phyloP scores from a whole-genome alignment of 2,329 filamentous ascomycete species.

The Exophiala mesophila region DNA sequence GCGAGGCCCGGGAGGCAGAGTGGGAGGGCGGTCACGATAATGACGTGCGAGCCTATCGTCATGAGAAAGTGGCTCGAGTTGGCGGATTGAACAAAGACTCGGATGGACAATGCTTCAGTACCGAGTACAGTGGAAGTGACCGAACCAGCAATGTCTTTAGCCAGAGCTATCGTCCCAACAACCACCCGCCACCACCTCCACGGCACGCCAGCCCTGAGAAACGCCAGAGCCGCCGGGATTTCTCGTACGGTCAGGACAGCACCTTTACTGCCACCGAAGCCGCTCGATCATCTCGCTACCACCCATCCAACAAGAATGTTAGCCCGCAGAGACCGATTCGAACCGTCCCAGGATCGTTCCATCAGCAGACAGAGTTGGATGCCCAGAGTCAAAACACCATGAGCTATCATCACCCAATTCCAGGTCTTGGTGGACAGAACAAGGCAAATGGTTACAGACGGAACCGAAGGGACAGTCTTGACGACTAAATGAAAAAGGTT shows the following conservation, averaged over 20 bases:
- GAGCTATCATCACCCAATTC: slow-evolving; percentile 54
- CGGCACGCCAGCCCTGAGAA: slow-evolving; percentile 20
- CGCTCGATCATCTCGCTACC: slow-evolving; percentile 18
- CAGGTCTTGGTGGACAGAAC: slow-evolving; percentile 37
- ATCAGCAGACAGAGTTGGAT: slow-evolving; percentile 42
- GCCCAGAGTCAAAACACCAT: slow-evolving; percentile 41
- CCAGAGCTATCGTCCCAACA: slow-evolving; percentile 31
- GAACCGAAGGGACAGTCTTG: slow-evolving; percentile 22
- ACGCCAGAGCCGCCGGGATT: slow-evolving; percentile 23
- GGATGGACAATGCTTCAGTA: slow-evolving; percentile 80
- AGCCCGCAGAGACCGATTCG: slow-evolving; percentile 16
- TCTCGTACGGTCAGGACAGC: slow-evolving; percentile 24
- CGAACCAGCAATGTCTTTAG: slow-evolving; percentile 36
- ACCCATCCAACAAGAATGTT: slow-evolving; percentile 17
- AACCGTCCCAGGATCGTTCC: slow-evolving; percentile 38
- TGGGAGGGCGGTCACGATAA: slow-evolving; percentile 60
- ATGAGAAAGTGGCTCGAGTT: slow-evolving; percentile 79
- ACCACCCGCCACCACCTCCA: slow-evolving; percentile 6
- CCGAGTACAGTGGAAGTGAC: slow-evolving; percentile 61
- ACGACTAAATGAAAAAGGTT: slow-evolving; percentile 18
- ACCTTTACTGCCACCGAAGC: slow-evolving; percentile 14
- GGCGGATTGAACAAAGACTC: slow-evolving; percentile 80
- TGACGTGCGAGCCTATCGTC: slow-evolving; percentile 75
- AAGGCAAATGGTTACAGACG: slow-evolving; percentile 22
- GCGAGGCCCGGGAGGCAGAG: slow-evolving; percentile 30